Conservation (phyloP, 2,329 filamentous ascomycete species). For the Aureobasidium sp. region DNA sequence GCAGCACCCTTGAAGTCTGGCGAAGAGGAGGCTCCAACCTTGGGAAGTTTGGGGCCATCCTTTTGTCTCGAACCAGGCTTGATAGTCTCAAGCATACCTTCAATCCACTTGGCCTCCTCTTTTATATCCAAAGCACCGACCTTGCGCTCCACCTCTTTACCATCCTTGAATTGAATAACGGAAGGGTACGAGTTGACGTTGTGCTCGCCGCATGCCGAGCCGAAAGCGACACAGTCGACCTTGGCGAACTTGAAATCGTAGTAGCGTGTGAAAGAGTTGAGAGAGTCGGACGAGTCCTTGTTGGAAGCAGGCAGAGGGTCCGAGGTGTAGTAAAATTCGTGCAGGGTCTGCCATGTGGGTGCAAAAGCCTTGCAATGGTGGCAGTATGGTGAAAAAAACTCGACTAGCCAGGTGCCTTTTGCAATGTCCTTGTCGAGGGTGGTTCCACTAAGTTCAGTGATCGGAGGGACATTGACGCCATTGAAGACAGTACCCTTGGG, state of each 20-base stretch:
- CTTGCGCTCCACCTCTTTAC: slow-evolving; percentile 54
- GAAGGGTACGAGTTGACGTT: slow-evolving; percentile 64
- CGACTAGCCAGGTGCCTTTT: slow-evolving; percentile 53
- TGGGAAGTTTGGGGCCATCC: slow-evolving; percentile 58
- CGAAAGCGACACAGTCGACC: slow-evolving; percentile 77
- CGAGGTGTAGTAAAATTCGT: slow-evolving; percentile 93
- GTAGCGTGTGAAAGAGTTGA: slow-evolving; percentile 66
- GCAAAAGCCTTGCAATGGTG: slow-evolving; percentile 71
- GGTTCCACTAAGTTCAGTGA: slow-evolving; percentile 50
- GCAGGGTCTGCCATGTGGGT: slow-evolving; percentile 81
- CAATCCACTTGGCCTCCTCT: slow-evolving; percentile 60
- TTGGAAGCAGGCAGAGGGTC: slow-evolving; percentile 50
- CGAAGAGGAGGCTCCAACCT: slow-evolving; percentile 50
- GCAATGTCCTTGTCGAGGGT: slow-evolving; percentile 51
- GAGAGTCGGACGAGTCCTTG: slow-evolving; percentile 36
- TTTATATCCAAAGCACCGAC: slow-evolving; percentile 60
- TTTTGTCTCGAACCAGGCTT: slow-evolving; percentile 72
- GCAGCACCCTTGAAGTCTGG: slow-evolving; percentile 29
- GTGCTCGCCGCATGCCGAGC: slow-evolving; percentile 64
- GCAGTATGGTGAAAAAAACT: slow-evolving; percentile 44
- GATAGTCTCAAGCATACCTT: slow-evolving; percentile 65
- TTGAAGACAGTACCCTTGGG: slow-evolving; percentile 51
- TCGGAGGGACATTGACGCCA: slow-evolving; percentile 55
- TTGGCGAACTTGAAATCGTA: slow-evolving; percentile 86
- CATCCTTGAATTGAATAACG: slow-evolving; percentile 72